These are phyloP conservation scores for Lipomyces yamadae DNA, from an alignment of 805 yeast genomes.

Conservation along the genomic window DNA sequence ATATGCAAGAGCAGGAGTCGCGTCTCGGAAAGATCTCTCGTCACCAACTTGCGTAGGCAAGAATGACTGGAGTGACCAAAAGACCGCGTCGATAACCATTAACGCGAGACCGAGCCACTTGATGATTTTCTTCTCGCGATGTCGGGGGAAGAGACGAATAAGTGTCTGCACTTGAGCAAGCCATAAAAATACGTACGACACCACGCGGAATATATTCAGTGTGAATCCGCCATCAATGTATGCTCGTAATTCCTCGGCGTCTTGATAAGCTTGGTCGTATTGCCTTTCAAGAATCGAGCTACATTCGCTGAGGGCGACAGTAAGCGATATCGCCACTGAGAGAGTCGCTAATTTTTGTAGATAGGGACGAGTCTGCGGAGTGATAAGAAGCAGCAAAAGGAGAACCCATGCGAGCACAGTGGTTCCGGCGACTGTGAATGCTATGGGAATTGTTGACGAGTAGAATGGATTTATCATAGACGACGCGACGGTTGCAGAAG, in stretches of 20 bases:
- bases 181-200: slow-evolving; percentile 54
- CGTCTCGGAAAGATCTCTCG: slow-evolving; percentile 43
- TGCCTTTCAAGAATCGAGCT: slow-evolving; percentile 56
- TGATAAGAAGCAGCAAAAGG: slow-evolving; percentile 58
- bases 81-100: slow-evolving; percentile 43
- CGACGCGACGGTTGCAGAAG: slow-evolving; percentile 11
- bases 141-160: slow-evolving; percentile 48
- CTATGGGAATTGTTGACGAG: slow-evolving; percentile 45
- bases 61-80: slow-evolving; percentile 41
- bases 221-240: slow-evolving; percentile 48
- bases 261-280: slow-evolving; percentile 59
- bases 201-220: slow-evolving; percentile 49
- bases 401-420: slow-evolving; percentile 70
- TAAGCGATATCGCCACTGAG: slow-evolving; percentile 58
- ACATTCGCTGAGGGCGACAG: slow-evolving; percentile 56
- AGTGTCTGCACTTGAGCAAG: slow-evolving; percentile 62
- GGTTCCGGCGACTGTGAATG: slow-evolving; percentile 44
- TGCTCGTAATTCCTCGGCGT: slow-evolving; percentile 51
- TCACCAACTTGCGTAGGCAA: slow-evolving; percentile 25
- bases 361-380: slow-evolving; percentile 62
- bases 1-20: slow-evolving; percentile 45
- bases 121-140: slow-evolving; percentile 45
- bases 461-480: slow-evolving; percentile 41
- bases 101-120: slow-evolving; percentile 46
- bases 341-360: slow-evolving; percentile 63